A percentile compares a stretch with the other conserved stretches of the same genome.
Conservation (phyloP, 371 early-diverging fungal species). For the Rhizopus delemar region DNA sequence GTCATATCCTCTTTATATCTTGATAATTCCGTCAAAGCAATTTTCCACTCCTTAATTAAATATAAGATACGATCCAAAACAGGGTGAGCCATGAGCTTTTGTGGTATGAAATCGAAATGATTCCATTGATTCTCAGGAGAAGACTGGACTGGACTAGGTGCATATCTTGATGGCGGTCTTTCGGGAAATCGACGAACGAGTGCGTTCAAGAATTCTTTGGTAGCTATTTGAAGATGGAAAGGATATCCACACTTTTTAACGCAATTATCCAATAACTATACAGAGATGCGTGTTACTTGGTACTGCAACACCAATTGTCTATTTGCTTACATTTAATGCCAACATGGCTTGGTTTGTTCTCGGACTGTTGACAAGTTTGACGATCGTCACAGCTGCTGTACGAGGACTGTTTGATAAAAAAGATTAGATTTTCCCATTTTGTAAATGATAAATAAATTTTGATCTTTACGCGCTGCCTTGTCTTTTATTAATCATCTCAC, state of each 20-base stretch:
- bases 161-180: slow-evolving; percentile 61
- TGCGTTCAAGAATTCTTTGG: slow-evolving; percentile 94
- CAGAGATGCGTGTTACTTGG: not conserved
- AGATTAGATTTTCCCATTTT: not conserved
- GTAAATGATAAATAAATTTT: not conserved
- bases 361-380: slow-evolving; percentile 74
- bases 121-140: slow-evolving; percentile 37
- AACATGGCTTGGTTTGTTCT: slow-evolving; percentile 68
- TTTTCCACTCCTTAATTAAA: slow-evolving; percentile 90
- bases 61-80: slow-evolving; percentile 86
- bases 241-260: slow-evolving; percentile 97
- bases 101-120: slow-evolving; percentile 31
- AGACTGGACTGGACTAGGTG: slow-evolving; percentile 26
- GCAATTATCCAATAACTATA: slow-evolving; percentile 85
- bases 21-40: slow-evolving; percentile 77
- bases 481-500: slow-evolving; percentile 89
- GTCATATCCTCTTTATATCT: slow-evolving; percentile 87
- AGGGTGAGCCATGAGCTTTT: slow-evolving; percentile 48
- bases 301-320: not conserved
- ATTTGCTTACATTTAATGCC: slow-evolving; percentile 65
- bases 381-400: slow-evolving; percentile 83
- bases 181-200: slow-evolving; percentile 91
- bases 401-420: slow-evolving; percentile 64
- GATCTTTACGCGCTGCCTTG: slow-evolving; percentile 74
- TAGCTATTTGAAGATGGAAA: slow-evolving; percentile 90